Percentiles rank a stretch among this genome's conserved stretches.
Evolutionary conservation across 768 basidiomycete species (phyloP).

Genomic region (Mycena polygramma): DNA sequence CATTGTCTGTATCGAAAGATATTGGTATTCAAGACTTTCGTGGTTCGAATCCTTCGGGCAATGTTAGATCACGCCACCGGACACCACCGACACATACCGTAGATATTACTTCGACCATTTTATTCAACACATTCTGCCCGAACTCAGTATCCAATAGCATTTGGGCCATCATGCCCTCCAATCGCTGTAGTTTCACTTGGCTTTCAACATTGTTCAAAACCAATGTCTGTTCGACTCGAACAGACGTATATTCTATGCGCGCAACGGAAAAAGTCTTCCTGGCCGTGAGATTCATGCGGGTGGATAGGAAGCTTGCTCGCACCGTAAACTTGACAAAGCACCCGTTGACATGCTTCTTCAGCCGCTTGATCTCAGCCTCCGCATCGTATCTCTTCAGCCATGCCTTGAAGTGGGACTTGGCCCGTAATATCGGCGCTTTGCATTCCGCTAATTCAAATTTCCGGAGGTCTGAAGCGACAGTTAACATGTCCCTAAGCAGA

Average conservation of each 20-base stretch:
- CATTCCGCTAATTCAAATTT: no score
- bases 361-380: slow-evolving; percentile 5
- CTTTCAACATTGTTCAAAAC: slow-evolving; percentile 20
- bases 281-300: no score
- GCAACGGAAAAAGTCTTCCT: slow-evolving; percentile 26
- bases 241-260: slow-evolving; percentile 21
- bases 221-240: slow-evolving; percentile 21
- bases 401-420: neutral
- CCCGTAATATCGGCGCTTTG: no score
- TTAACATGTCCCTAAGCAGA: slow-evolving; percentile 14
- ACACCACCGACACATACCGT: neutral
- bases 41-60: slow-evolving; percentile 19
- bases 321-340: slow-evolving; percentile 26
- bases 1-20: slow-evolving; percentile 21
- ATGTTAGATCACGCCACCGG: neutral
- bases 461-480: no score
- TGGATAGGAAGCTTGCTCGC: no score
- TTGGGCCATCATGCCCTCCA: slow-evolving; percentile 27
- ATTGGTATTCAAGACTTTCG: slow-evolving; percentile 20
- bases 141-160: slow-evolving; percentile 19
- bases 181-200: slow-evolving; percentile 6
- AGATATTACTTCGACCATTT: slow-evolving; percentile 21
- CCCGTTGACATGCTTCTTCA: slow-evolving; percentile 24
- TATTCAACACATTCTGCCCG: slow-evolving; percentile 12
- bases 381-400: slow-evolving; percentile 30